phyloP scores from a whole-genome alignment of 306 rosid genomes.

The Casuarina cunninghamiana region DNA sequence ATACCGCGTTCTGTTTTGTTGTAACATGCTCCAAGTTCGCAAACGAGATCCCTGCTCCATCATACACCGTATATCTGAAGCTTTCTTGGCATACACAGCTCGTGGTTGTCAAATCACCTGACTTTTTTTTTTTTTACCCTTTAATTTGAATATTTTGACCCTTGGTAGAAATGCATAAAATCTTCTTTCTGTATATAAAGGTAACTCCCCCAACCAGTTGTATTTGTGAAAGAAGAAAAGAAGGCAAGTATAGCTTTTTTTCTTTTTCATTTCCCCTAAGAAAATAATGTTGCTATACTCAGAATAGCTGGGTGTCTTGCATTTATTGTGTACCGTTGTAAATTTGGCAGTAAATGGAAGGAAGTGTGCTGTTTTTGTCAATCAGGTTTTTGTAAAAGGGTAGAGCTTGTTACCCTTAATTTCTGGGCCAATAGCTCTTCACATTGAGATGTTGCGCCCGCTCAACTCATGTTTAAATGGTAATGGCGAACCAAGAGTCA shows the following conservation, averaged over 20 bases:
- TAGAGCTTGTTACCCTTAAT: neutral
- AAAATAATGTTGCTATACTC: slow-evolving; percentile 40
- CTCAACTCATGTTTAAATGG: too few species aligned
- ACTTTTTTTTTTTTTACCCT: slow-evolving; percentile 12
- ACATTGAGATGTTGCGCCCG: too few species aligned
- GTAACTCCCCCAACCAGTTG: slow-evolving; percentile 40
- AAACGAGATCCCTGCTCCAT: slow-evolving; percentile 4
- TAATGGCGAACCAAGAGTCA: too few species aligned
- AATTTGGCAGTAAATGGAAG: neutral
- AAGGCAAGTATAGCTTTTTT: slow-evolving; percentile 42
- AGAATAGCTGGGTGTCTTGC: slow-evolving; percentile 22
- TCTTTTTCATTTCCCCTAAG: slow-evolving; percentile 22
- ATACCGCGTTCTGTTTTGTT: slow-evolving; percentile 22
- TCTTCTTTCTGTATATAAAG: slow-evolving; percentile 62
- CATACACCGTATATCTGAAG: slow-evolving; percentile 23
- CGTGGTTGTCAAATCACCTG: slow-evolving; percentile 18
- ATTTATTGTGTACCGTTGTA: neutral
- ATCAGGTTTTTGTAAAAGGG: neutral
- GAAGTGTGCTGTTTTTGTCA: neutral
- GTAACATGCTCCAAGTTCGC: slow-evolving; percentile 16
- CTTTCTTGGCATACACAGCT: slow-evolving; percentile 17
- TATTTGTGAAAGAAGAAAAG: slow-evolving; percentile 36
- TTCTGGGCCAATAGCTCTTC: neutral
- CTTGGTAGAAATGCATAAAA: slow-evolving; percentile 11
- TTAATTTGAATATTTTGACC: neutral